Evolutionary conservation across 1,284 basidiomycete genomes (phyloP).

Genomic region (Taiwanofungus camphoratus): DNA sequence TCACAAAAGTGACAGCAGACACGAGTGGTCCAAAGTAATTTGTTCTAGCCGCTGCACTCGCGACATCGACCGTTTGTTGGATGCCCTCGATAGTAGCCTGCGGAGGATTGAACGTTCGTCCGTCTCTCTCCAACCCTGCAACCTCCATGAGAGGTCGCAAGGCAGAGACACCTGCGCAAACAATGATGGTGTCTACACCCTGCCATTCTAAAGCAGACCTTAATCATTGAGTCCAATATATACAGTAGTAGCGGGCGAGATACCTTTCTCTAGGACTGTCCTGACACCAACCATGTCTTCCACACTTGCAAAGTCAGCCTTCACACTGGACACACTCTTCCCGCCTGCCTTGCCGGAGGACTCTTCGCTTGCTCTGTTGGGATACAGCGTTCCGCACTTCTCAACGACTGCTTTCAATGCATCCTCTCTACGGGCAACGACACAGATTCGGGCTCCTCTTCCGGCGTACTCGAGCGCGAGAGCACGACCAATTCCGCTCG

Average conservation of each 20-base stretch:
- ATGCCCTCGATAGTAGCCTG: constrained; percentile 45
- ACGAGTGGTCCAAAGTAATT: constrained; percentile 66
- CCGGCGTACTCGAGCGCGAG: constrained; percentile 71
- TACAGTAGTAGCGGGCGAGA: constrained; percentile 17
- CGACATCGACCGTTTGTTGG: constrained; percentile 45
- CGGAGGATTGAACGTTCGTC: constrained; percentile 26
- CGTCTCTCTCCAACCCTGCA: constrained; percentile 51
- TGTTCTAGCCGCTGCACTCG: constrained; percentile 46
- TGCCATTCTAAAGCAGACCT: constrained; percentile 54
- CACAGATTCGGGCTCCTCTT: constrained; percentile 70
- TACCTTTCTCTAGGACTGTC: constrained; percentile 51
- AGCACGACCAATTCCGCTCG: constrained; percentile 76
- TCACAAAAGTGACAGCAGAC: constrained; percentile 61
- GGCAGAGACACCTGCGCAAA: constrained; percentile 84
- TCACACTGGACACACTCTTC: constrained; percentile 33
- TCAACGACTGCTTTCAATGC: constrained; percentile 54
- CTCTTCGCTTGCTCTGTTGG: no score
- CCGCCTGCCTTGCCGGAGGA: no score
- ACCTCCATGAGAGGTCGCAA: constrained; percentile 73
- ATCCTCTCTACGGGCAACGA: constrained; percentile 66
- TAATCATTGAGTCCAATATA: not conserved
- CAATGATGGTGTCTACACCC: constrained; percentile 80
- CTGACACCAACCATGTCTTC: constrained; percentile 68
- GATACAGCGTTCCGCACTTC: constrained; percentile 45
- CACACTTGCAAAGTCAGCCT: constrained; percentile 62